Percentiles rank a stretch among this genome's conserved stretches.
Evolutionary conservation across 352 stramenopile genomes (phyloP).

Genomic region (Aphanomyces stellatus): DNA sequence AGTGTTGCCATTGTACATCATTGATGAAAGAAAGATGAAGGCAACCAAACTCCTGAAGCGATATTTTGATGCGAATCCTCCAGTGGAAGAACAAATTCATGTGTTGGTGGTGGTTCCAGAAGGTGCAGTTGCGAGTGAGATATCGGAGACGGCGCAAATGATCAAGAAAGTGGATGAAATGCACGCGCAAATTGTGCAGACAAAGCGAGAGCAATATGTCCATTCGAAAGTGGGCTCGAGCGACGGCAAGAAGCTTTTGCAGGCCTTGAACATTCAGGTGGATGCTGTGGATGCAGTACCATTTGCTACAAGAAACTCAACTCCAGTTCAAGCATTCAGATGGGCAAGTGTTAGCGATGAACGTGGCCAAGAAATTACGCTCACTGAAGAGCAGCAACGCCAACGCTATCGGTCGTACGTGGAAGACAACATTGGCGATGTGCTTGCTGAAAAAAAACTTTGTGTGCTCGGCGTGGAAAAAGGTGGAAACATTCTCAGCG

Average conservation of each 20-base stretch:
- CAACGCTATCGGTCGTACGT: slow-evolving; percentile 28
- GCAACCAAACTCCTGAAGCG: no score
- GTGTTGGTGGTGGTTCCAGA: slow-evolving; percentile 12
- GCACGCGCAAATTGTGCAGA: slow-evolving; percentile 21
- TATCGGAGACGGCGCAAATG: slow-evolving; percentile 9
- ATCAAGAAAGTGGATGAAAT: slow-evolving; percentile 17
- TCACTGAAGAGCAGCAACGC: slow-evolving; percentile 28
- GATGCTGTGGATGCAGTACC: slow-evolving; percentile 9
- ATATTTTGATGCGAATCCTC: no score
- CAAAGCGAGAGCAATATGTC: slow-evolving; percentile 25
- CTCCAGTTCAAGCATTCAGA: slow-evolving; percentile 23
- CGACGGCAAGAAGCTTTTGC: slow-evolving; percentile 23
- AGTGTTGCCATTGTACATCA: no score
- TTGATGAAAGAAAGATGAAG: no score
- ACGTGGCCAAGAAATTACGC: slow-evolving; percentile 16
- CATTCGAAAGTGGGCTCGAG: slow-evolving; percentile 25
- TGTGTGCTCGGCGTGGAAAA: slow-evolving; percentile 33
- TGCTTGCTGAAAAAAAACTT: slow-evolving; percentile 28
- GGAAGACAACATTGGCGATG: slow-evolving; percentile 29
- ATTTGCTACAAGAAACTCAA: slow-evolving; percentile 17
- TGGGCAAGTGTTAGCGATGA: slow-evolving; percentile 22
- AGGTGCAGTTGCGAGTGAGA: slow-evolving; percentile 17
- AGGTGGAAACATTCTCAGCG: slow-evolving; percentile 25
- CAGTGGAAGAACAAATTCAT: neutral
- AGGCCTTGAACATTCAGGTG: slow-evolving; percentile 25